These are phyloP conservation scores for Suhomyces taliae DNA, from an alignment of 1,139 yeast species.

Conservation along the genomic window DNA sequence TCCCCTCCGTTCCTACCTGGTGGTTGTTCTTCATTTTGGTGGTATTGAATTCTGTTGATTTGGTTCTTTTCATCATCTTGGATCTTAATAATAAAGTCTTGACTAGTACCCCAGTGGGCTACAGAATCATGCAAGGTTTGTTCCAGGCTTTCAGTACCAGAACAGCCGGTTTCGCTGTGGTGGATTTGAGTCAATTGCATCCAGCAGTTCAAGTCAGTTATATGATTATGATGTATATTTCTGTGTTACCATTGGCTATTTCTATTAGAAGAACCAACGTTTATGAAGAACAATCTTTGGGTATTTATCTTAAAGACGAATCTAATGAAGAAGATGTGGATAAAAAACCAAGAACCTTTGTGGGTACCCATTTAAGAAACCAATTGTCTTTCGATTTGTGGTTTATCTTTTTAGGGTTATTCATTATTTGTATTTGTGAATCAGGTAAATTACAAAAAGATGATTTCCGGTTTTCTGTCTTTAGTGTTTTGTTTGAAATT, in stretches of 20 bases:
- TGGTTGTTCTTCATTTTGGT: constrained; percentile 80
- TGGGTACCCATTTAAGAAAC: constrained; percentile 85
- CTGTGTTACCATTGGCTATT: constrained; percentile 93
- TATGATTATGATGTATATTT: constrained; percentile 96
- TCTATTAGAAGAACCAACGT: constrained; percentile 96
- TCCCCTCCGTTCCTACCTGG: constrained; percentile 94
- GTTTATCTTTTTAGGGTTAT: constrained; percentile 85
- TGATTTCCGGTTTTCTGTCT: constrained; percentile 59
- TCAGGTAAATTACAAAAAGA: constrained; percentile 55
- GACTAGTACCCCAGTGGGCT: constrained; percentile 57
- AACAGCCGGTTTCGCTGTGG: constrained; percentile 85
- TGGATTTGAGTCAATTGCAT: constrained; percentile 68
- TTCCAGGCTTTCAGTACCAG: constrained; percentile 92
- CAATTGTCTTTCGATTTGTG: constrained; percentile 94
- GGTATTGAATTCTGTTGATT: constrained; percentile 70
- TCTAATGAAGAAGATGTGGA: constrained; percentile 32
- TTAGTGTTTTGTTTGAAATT: constrained; percentile 78
- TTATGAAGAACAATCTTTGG: constrained; percentile 93
- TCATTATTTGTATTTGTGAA: constrained; percentile 84
- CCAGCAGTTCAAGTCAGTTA: constrained; percentile 94
- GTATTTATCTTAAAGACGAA: constrained; percentile 62
- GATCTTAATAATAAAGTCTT: constrained; percentile 60
- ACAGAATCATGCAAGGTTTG: constrained; percentile 73
- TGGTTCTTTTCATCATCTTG: constrained; percentile 73
- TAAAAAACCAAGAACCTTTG: constrained; percentile 54